These are phyloP conservation scores for Saprolegnia parasitica DNA, from an alignment of 352 stramenopile species.

Conservation along the genomic window DNA sequence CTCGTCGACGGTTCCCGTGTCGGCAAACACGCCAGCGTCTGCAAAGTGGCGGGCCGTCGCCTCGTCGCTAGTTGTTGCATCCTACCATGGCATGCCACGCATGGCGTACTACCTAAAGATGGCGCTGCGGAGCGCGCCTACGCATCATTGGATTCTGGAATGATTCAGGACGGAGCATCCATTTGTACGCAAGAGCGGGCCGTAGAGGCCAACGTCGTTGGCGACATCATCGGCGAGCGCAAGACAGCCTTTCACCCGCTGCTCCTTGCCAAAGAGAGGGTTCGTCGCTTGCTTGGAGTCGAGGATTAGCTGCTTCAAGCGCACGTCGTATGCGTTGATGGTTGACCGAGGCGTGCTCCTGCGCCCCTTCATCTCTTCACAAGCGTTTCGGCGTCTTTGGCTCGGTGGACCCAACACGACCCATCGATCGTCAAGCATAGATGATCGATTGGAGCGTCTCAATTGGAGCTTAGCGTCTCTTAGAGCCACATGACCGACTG, in stretches of 20 bases:
- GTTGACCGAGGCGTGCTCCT: not conserved
- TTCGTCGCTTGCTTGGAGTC: not conserved
- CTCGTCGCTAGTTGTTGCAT: not conserved
- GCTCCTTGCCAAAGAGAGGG: constrained; percentile 23
- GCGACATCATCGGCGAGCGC: not conserved
- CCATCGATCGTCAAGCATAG: not conserved
- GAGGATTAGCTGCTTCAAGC: not conserved
- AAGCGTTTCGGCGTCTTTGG: not conserved
- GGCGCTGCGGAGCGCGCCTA: constrained; percentile 17
- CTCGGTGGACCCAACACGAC: not conserved
- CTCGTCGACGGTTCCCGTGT: constrained; percentile 16
- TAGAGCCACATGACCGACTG: not conserved
- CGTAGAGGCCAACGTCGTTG: constrained; percentile 9
- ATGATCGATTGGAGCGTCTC: too few species aligned
- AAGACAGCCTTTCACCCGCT: not conserved
- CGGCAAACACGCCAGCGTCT: constrained; percentile 14
- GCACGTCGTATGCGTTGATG: not conserved
- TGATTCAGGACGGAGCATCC: not conserved
- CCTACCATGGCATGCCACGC: not conserved
- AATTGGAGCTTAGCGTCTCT: not conserved
- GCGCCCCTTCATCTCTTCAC: not conserved
- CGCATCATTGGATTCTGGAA: not conserved
- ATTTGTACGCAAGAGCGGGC: constrained; percentile 13
- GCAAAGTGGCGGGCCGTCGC: not conserved
- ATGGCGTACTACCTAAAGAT: constrained; percentile 24